A percentile compares a stretch with the other conserved stretches of the same genome.
Evolutionary conservation across 1,139 yeast genomes (phyloP).

Genomic region (Nadsonia commutata): DNA sequence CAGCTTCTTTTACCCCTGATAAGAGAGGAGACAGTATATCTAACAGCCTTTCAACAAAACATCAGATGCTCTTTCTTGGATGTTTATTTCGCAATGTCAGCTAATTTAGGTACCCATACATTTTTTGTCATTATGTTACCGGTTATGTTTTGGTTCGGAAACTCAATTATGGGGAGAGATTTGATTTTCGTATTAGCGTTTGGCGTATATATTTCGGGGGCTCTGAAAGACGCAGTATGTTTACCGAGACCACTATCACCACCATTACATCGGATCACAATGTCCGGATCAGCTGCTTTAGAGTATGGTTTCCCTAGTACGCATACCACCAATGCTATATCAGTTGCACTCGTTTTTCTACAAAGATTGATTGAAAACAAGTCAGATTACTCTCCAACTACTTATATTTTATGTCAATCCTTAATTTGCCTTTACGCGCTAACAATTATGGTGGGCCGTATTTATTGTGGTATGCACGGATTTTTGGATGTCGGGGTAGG

Average conservation of each 20-base stretch:
- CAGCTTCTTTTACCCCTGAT: conserved; percentile 42
- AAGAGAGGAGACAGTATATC: conserved; percentile 48
- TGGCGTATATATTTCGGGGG: conserved; percentile 73
- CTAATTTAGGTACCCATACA: conserved; percentile 84
- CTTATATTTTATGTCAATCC: conserved; percentile 10
- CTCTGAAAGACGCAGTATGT: conserved; percentile 70
- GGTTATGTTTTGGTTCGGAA: conserved; percentile 74
- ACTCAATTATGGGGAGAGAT: conserved; percentile 39
- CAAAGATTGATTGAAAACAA: conserved; percentile 10
- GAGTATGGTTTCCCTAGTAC: conserved; percentile 95
- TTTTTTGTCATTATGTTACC: conserved; percentile 86
- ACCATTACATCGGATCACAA: conserved; percentile 77
- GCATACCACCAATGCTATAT: conserved; percentile 86
- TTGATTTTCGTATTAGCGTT: conserved; percentile 65
- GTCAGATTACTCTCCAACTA: conserved; percentile 7
- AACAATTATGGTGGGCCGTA: conserved; percentile 62
- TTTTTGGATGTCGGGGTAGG: conserved; percentile 64
- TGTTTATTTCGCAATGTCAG: conserved; percentile 73
- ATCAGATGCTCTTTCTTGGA: conserved; percentile 44
- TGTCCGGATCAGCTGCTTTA: conserved; percentile 75
- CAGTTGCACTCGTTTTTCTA: conserved; percentile 44
- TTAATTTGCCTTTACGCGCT: conserved; percentile 35
- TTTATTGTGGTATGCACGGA: conserved; percentile 98
- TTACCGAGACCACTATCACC: conserved; percentile 89
- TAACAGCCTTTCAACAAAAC: conserved; percentile 42